These are phyloP conservation scores for Microascus cirrosus DNA, from an alignment of 2,329 filamentous ascomycete genomes.

Conservation along the genomic window DNA sequence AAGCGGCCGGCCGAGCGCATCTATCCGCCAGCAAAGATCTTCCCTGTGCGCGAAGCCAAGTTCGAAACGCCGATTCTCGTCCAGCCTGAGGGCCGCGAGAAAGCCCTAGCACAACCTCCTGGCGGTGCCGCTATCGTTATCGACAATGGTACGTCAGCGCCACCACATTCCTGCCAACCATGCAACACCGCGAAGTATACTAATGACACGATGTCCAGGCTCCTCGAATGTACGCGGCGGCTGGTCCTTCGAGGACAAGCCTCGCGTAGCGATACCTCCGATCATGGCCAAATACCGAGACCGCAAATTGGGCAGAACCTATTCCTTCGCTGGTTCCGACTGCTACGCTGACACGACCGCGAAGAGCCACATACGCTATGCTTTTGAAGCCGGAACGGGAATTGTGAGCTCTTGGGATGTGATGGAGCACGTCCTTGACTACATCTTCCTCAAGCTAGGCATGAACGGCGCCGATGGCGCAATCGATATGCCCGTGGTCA, in stretches of 20 bases:
- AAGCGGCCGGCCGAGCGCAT: slow-evolving; percentile 28
- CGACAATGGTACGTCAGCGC: slow-evolving; percentile 64
- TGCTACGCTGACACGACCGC: slow-evolving; percentile 92
- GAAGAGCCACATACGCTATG: slow-evolving; percentile 76
- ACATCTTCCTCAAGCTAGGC: slow-evolving; percentile 87
- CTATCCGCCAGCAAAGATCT: slow-evolving; percentile 44
- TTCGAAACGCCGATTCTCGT: slow-evolving; percentile 45
- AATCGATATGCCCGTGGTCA: slow-evolving; percentile 78
- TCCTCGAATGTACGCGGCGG: slow-evolving; percentile 83
- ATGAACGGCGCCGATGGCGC: slow-evolving; percentile 64
- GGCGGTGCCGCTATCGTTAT: slow-evolving; percentile 77
- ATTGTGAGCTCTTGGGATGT: slow-evolving; percentile 97
- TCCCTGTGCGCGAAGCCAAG: slow-evolving; percentile 49
- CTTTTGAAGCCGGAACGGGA: slow-evolving; percentile 83
- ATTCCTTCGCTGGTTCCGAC: slow-evolving; percentile 84
- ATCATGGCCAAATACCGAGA: slow-evolving; percentile 94
- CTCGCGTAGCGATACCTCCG: slow-evolving; percentile 70
- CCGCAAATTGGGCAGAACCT: slow-evolving; percentile 82
- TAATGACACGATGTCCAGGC: slow-evolving; percentile 36
- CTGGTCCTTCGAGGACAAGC: slow-evolving; percentile 86
- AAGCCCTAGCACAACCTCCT: slow-evolving; percentile 45
- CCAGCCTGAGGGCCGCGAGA: slow-evolving; percentile 57
- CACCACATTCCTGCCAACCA: background rate
- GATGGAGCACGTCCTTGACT: slow-evolving; percentile 89
- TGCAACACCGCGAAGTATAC: background rate